Percentiles rank a stretch among this genome's conserved stretches.
phyloP scores from a whole-genome alignment of 257 asterid genomes.

The Lithospermum erythrorhizon region DNA sequence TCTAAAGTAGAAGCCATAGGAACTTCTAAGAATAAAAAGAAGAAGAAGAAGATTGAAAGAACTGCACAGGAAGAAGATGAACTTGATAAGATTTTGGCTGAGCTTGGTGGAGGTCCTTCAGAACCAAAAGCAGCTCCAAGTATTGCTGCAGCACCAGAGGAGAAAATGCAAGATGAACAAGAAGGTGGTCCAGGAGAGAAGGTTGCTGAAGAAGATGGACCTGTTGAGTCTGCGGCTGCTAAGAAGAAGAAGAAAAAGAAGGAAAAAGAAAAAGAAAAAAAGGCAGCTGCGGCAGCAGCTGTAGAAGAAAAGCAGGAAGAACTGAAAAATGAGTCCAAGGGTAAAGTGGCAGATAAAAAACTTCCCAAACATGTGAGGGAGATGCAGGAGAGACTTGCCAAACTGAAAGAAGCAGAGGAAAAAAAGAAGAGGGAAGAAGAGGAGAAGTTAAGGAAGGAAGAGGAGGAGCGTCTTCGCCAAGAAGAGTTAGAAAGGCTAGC shows the following conservation, averaged over 20 bases:
- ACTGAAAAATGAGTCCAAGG: conserved; percentile 30
- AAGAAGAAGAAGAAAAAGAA: conserved; percentile 89
- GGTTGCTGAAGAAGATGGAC: conserved; percentile 57
- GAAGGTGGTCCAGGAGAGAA: conserved; percentile 49
- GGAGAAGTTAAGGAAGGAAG: conserved; percentile 77
- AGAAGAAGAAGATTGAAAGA: conserved; percentile 68
- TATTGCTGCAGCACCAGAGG: conserved; percentile 25
- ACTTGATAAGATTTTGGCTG: conserved; percentile 72
- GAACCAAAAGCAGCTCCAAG: conserved; percentile 24
- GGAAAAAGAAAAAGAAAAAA: conserved; percentile 60
- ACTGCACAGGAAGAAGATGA: conserved; percentile 68
- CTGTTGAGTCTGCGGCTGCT: conserved; percentile 47
- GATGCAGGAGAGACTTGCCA: conserved; percentile 86
- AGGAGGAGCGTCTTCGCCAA: conserved; percentile 59
- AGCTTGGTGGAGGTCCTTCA: conserved; percentile 56
- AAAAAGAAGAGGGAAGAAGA: conserved; percentile 69
- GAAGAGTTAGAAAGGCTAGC: conserved; percentile 68
- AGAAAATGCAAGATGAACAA: conserved; percentile 32
- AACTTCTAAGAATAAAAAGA: conserved; percentile 67
- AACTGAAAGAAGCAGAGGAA: conserved; percentile 66
- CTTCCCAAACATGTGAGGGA: conserved; percentile 71
- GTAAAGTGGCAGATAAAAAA: conserved; percentile 46
- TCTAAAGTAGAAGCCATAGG: conserved; percentile 31
- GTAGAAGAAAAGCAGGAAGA: conserved; percentile 62
- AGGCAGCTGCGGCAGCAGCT: conserved; percentile 42